Evolutionary conservation across 2,329 filamentous ascomycete species (phyloP).

Genomic region (Gliomastix tumulicola): DNA sequence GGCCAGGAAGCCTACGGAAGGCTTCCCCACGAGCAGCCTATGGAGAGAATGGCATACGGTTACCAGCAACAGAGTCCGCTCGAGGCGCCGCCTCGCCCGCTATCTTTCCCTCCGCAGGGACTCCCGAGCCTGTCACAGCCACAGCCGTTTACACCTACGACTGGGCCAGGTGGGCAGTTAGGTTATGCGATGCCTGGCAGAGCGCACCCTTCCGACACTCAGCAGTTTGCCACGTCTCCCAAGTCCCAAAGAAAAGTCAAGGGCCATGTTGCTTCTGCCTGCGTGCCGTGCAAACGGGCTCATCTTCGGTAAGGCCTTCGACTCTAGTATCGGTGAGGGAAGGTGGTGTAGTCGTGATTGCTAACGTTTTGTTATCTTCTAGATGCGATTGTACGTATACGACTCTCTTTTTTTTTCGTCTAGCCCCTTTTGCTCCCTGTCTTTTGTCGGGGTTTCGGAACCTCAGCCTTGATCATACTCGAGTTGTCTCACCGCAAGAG

Average conservation of each 20-base stretch:
- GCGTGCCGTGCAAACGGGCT: conserved; percentile 78
- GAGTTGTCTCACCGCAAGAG: too few species aligned
- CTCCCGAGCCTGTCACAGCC: conserved; percentile 5
- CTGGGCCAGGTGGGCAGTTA: conserved; percentile 5
- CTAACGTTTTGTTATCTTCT: conserved; percentile 3
- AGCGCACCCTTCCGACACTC: conserved; percentile 32
- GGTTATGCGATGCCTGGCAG: conserved; percentile 17
- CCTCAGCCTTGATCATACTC: too few species aligned
- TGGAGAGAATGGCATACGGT: conserved; percentile 1
- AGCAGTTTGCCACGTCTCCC: conserved; percentile 44
- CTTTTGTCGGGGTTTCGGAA: too few species aligned
- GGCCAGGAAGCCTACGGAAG: background rate
- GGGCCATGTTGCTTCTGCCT: conserved; percentile 77
- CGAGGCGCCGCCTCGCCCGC: conserved; percentile 1
- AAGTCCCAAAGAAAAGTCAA: conserved; percentile 64
- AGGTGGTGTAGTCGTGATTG: too few species aligned
- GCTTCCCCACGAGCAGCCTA: background rate
- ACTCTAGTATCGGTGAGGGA: too few species aligned
- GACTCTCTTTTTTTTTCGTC: too few species aligned
- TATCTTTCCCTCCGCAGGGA: conserved; percentile 2
- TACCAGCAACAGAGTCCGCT: conserved; percentile 4
- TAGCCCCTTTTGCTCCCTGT: too few species aligned
- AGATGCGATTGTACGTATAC: conserved; percentile 59
- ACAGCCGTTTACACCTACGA: conserved; percentile 12
- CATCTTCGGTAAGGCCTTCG: conserved; percentile 55